Base-by-base conservation (phyloP, 768 basidiomycete species). In the Tulasnella sp. region DNA sequence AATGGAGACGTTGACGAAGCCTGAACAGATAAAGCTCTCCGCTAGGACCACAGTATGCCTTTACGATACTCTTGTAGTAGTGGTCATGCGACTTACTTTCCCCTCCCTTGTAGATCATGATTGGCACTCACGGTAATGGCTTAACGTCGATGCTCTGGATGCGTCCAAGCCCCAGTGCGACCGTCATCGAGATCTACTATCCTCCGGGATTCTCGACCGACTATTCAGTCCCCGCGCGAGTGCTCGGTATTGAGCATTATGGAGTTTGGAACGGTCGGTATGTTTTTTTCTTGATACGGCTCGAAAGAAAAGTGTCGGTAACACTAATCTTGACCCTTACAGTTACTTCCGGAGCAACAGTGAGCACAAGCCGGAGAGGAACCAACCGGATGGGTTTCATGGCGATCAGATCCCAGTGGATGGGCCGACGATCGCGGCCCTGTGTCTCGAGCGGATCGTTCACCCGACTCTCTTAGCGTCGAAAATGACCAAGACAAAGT, bases 121-220 rank as follows among this genome's bases (percentile, higher is more conserved):
- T 71, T 2, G 72, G 72, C 42, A 70, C 71, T 2, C 72, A 73
- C 52, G 71, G 72, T 2, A 73, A 73, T 56, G 72, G 72, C 23
- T 64, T 74, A 1, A 73, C 70, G 0, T 71, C 71, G 63, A 64
- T 73, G 9, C 61, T 73, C 2, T 74, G 71, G 71, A 74, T 74
- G 73, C 68, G 72, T 1, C 67, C 72, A 5, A 72, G 69, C 8
- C 68, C 71, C 1, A 56, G 67, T 10, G 66, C 68, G 29, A 71
- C 73, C 4, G 71, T 74, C n/a, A 73, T 74, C 30, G 73, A 74
- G 61, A 68, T 74, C 70, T 74, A 72, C 64, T 65, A 66, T 61
- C 64, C 65, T 2, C 69, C 68, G 1, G 72, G 72, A 4, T 74
- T 72, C 64, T 71, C 72, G 2, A 52, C 69, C 26, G 70, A 71